Evolutionary conservation across 2,329 filamentous ascomycete genomes (phyloP).

Genomic region (Atkinsonella hypoxylon): DNA sequence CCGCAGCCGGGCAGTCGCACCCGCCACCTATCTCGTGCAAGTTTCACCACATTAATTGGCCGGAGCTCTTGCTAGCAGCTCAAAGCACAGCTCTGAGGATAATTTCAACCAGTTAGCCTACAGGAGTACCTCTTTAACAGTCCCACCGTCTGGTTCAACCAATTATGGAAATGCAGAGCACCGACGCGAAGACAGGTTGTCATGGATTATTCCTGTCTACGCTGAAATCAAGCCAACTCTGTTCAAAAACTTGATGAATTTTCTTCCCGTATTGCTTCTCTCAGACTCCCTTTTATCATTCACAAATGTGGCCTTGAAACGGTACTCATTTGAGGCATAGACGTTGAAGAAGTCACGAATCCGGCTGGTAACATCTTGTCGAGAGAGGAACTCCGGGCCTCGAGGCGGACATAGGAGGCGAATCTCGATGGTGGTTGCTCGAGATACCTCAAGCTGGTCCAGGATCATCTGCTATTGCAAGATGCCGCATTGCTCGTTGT

Average conservation of each 20-base stretch:
- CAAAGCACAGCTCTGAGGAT: no score
- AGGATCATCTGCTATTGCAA: constrained; percentile 32
- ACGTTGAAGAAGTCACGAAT: constrained; percentile 13
- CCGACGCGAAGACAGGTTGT: no score
- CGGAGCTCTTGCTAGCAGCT: no score
- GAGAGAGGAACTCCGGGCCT: not conserved
- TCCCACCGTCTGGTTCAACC: no score
- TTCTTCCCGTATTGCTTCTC: constrained; percentile 13
- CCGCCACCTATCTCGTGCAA: no score
- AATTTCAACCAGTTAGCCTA: no score
- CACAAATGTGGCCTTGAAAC: constrained; percentile 21
- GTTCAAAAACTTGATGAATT: constrained; percentile 20
- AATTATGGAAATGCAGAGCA: no score
- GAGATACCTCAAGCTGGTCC: constrained; percentile 14
- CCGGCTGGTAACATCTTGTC: constrained; percentile 8
- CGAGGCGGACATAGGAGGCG: constrained; percentile 14
- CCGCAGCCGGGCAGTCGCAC: no score
- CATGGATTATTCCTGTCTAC: no score
- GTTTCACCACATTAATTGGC: no score
- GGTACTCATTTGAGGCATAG: constrained; percentile 17
- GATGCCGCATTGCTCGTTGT: constrained; percentile 15
- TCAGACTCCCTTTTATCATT: constrained; percentile 21
- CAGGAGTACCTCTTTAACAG: no score
- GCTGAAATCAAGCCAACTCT: constrained; percentile 12
- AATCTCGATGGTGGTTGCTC: constrained; percentile 15